Conservation (phyloP, 768 basidiomycete species). For the Pleurotus platypus region DNA sequence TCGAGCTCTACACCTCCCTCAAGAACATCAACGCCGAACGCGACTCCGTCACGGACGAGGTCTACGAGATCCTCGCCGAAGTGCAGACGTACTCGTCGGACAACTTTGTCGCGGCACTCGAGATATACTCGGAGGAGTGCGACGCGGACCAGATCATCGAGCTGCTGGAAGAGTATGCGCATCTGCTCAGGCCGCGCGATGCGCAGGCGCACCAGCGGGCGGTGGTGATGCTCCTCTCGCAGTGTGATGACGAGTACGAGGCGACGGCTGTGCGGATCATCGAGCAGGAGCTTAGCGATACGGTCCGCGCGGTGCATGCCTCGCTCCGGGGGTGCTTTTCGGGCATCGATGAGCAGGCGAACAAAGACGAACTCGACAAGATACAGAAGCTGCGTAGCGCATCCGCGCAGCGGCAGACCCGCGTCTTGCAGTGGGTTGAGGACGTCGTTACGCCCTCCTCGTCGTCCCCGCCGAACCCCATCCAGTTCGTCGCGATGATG, state of each 20-base stretch:
- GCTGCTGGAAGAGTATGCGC: constrained; percentile 42
- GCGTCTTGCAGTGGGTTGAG: constrained; percentile 38
- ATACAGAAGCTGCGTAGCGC: constrained; percentile 41
- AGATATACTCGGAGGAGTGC: constrained; percentile 39
- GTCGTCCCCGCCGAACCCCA: constrained; percentile 31
- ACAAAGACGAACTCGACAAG: constrained; percentile 37
- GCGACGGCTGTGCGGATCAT: constrained; percentile 36
- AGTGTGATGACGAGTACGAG: constrained; percentile 19
- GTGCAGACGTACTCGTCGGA: constrained; percentile 49
- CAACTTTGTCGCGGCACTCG: constrained; percentile 51
- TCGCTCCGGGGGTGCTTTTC: constrained; percentile 44
- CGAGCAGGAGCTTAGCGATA: constrained; percentile 50
- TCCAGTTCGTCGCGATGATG: constrained; percentile 50
- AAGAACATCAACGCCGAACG: constrained; percentile 30
- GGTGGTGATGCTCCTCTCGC: constrained; percentile 30
- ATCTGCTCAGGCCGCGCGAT: constrained; percentile 64
- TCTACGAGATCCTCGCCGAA: constrained; percentile 26
- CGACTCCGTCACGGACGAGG: constrained; percentile 23
- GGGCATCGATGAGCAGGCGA: constrained; percentile 36
- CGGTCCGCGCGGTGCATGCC: constrained; percentile 35
- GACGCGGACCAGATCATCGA: constrained; percentile 29
- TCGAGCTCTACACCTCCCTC: constrained; percentile 41
- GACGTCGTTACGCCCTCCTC: constrained; percentile 34
- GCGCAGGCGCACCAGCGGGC: constrained; percentile 41
- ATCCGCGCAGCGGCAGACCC: constrained; percentile 36